These are phyloP conservation scores for Polychaeton citri DNA, from an alignment of 2,329 filamentous ascomycete genomes.

Conservation along the genomic window DNA sequence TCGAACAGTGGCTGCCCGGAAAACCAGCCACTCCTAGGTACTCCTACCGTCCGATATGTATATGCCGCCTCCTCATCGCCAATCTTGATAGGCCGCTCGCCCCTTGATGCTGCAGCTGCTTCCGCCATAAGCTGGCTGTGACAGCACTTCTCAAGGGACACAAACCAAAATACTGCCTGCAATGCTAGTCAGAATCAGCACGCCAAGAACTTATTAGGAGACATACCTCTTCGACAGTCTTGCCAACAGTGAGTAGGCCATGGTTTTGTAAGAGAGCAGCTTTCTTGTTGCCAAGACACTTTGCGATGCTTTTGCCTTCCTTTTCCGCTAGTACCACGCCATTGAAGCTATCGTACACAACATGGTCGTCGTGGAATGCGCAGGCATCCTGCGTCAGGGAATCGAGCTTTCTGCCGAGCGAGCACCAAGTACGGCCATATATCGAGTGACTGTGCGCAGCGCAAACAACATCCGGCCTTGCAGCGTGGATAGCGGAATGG, in stretches of 20 bases:
- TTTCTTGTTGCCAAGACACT: slow-evolving; percentile 26
- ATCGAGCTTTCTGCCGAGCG: slow-evolving; percentile 29
- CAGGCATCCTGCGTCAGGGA: slow-evolving; percentile 32
- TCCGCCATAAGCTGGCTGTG: slow-evolving; percentile 38
- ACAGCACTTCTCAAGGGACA: slow-evolving; percentile 28
- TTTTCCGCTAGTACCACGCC: slow-evolving; percentile 32
- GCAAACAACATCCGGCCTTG: slow-evolving; percentile 31
- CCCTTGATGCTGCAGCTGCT: slow-evolving; percentile 47
- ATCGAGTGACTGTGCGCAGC: slow-evolving; percentile 33
- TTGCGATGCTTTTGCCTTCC: slow-evolving; percentile 32
- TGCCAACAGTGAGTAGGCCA: slow-evolving; percentile 31
- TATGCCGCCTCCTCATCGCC: slow-evolving; percentile 53
- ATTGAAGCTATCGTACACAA: slow-evolving; percentile 32
- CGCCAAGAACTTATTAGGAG: not conserved
- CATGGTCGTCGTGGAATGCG: slow-evolving; percentile 28
- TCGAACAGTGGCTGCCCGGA: slow-evolving; percentile 60
- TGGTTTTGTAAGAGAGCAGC: slow-evolving; percentile 31
- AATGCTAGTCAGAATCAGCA: slow-evolving; percentile 2
- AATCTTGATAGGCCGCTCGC: slow-evolving; percentile 53
- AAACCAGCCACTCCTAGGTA: slow-evolving; percentile 52
- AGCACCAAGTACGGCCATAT: slow-evolving; percentile 30
- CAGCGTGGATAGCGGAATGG: slow-evolving; percentile 27
- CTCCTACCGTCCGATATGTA: slow-evolving; percentile 54
- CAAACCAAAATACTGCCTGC: slow-evolving; percentile 27
- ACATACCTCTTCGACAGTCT: slow-evolving; percentile 24